Percentiles rank a stretch among this genome's conserved stretches.
phyloP scores from a whole-genome alignment of 768 basidiomycete species.

The Suillus decipiens region DNA sequence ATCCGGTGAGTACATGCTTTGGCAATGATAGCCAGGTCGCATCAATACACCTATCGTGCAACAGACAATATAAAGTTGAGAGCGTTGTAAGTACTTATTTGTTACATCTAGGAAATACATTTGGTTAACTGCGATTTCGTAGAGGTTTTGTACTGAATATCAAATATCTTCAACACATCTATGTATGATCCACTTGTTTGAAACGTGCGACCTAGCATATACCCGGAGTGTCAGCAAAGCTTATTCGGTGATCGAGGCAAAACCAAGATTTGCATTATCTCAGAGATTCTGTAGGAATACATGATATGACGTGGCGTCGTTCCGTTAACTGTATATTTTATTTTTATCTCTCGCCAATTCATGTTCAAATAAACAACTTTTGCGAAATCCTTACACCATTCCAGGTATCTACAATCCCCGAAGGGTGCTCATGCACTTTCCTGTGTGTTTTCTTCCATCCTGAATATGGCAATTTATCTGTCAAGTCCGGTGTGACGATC shows the following conservation, averaged over 20 bases:
- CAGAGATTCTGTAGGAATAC: neutral
- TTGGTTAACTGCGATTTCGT: neutral
- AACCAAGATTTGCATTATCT: neutral
- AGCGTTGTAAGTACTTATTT: neutral
- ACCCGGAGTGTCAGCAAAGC: neutral
- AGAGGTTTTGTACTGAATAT: neutral
- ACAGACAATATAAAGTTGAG: neutral
- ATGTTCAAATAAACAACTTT: neutral
- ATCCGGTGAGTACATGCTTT: neutral
- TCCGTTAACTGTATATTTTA: neutral
- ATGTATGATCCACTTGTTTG: neutral
- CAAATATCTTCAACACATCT: neutral
- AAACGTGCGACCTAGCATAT: neutral
- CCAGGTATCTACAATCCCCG: neutral
- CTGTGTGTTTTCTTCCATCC: neutral
- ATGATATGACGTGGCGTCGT: neutral
- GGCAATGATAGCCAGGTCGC: neutral
- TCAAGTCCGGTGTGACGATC: constrained; percentile 1
- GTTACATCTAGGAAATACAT: neutral
- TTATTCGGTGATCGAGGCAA: neutral
- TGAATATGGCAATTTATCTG: constrained; percentile 1
- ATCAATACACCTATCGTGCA: neutral
- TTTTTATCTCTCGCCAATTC: neutral
- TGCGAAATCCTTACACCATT: neutral
- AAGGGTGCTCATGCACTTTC: neutral